Evolutionary conservation across 768 basidiomycete species (phyloP).

Genomic region (Suillus plorans): DNA sequence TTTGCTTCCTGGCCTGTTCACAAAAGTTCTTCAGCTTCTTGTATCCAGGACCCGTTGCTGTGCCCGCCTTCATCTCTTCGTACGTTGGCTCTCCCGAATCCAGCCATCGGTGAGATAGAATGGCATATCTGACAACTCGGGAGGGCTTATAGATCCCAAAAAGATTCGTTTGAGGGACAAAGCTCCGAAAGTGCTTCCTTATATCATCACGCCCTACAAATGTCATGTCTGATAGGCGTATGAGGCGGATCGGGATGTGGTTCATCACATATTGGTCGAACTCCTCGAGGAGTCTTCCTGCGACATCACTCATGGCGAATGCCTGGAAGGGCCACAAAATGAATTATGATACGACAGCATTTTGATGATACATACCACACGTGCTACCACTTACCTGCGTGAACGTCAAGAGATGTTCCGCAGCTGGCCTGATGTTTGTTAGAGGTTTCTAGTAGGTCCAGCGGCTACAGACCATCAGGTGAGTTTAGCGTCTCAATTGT

Average conservation of each 20-base stretch:
- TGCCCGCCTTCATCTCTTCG: background rate
- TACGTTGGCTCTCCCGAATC: slow-evolving; percentile 8
- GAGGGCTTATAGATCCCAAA: background rate
- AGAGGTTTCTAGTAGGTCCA: background rate
- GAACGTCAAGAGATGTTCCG: background rate
- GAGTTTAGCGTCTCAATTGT: background rate
- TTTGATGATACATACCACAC: background rate
- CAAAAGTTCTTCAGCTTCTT: slow-evolving; percentile 2
- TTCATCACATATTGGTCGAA: slow-evolving; percentile 3
- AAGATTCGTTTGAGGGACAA: background rate
- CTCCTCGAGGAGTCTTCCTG: background rate
- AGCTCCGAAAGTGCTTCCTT: background rate
- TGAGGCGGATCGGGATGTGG: background rate
- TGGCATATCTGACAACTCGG: slow-evolving; percentile 3
- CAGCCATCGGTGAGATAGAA: slow-evolving; percentile 10
- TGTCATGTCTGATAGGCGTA: background rate
- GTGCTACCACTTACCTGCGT: background rate
- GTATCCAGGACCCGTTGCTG: background rate
- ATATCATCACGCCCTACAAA: background rate
- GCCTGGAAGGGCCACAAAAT: background rate
- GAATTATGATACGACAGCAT: background rate
- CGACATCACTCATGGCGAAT: background rate
- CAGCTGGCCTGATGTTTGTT: background rate
- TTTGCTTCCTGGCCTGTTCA: background rate
- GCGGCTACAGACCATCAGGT: background rate